phyloP scores from a whole-genome alignment of 2,329 filamentous ascomycete species.

The Fusarium longipes region DNA sequence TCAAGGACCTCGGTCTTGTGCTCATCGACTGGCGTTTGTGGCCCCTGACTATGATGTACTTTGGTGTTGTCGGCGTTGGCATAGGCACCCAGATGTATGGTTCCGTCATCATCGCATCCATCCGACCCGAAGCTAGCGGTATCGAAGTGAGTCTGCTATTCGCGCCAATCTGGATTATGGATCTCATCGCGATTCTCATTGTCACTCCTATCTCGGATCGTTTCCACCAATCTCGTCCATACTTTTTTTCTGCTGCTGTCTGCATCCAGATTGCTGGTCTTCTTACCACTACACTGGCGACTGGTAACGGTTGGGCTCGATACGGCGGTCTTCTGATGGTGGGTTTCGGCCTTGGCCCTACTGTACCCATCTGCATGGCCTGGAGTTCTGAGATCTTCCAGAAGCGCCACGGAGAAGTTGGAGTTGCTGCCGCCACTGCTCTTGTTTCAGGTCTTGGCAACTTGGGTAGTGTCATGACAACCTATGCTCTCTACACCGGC shows the following conservation, averaged over 20 bases:
- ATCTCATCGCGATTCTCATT: slow-evolving; percentile 86
- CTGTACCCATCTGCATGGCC: slow-evolving; percentile 92
- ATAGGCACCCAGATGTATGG: slow-evolving; percentile 91
- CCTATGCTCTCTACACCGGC: slow-evolving; percentile 88
- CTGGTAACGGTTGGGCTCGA: slow-evolving; percentile 78
- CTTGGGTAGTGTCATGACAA: slow-evolving; percentile 85
- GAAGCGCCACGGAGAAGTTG: slow-evolving; percentile 87
- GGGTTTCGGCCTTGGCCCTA: slow-evolving; percentile 89
- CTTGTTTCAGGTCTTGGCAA: slow-evolving; percentile 90
- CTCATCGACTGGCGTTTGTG: slow-evolving; percentile 89
- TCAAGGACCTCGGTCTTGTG: slow-evolving; percentile 76
- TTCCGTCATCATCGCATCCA: slow-evolving; percentile 84
- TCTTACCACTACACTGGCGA: slow-evolving; percentile 80
- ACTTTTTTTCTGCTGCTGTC: slow-evolving; percentile 83
- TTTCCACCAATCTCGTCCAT: slow-evolving; percentile 81
- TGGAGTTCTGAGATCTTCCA: slow-evolving; percentile 95
- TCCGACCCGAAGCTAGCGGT: slow-evolving; percentile 77
- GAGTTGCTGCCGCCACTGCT: slow-evolving; percentile 86
- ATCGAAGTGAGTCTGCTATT: slow-evolving; percentile 85
- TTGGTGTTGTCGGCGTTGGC: slow-evolving; percentile 91
- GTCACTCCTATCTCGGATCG: slow-evolving; percentile 88
- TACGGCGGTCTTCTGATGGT: slow-evolving; percentile 92
- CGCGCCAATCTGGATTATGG: slow-evolving; percentile 94
- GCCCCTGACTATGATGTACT: slow-evolving; percentile 91
- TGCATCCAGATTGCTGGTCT: slow-evolving; percentile 85